Evolutionary conservation across 2,329 filamentous ascomycete species (phyloP).

Genomic region (Fusarium acutatum): DNA sequence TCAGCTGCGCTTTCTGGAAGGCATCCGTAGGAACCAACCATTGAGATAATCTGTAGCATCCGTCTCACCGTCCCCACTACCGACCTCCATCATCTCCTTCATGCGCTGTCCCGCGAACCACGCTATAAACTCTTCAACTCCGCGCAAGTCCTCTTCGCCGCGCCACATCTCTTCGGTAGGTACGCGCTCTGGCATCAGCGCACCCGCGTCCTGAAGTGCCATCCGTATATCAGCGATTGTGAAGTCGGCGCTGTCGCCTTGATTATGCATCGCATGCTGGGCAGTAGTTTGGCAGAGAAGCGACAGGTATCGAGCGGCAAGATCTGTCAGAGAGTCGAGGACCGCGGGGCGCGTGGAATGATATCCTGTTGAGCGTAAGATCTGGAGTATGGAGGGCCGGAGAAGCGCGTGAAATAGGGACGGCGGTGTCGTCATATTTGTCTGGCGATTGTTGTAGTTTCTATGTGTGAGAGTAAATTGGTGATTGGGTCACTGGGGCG

Average conservation of each 20-base stretch:
- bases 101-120: conserved; percentile 82
- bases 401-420: conserved; percentile 77
- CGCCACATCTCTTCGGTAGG: conserved; percentile 73
- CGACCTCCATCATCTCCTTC: conserved; percentile 82
- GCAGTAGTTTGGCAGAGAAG: conserved; percentile 78
- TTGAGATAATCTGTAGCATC: conserved; percentile 76
- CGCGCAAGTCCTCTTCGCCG: conserved; percentile 79
- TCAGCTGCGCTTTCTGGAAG: conserved; percentile 38
- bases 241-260: conserved; percentile 61
- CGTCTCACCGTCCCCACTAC: conserved; percentile 72
- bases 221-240: conserved; percentile 80
- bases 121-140: conserved; percentile 78
- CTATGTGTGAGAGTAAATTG: background rate
- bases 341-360: conserved; percentile 83
- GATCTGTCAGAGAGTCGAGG: conserved; percentile 86
- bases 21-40: conserved; percentile 52
- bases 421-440: conserved; percentile 56
- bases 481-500: background rate
- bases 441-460: background rate
- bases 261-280: conserved; percentile 73
- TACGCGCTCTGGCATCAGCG: conserved; percentile 74
- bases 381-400: conserved; percentile 87
- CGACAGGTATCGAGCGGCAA: conserved; percentile 82
- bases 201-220: conserved; percentile 83
- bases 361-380: conserved; percentile 90